Conservation (phyloP, 192 early-diverging fungal species). For the Entomortierella chlamydospora region DNA sequence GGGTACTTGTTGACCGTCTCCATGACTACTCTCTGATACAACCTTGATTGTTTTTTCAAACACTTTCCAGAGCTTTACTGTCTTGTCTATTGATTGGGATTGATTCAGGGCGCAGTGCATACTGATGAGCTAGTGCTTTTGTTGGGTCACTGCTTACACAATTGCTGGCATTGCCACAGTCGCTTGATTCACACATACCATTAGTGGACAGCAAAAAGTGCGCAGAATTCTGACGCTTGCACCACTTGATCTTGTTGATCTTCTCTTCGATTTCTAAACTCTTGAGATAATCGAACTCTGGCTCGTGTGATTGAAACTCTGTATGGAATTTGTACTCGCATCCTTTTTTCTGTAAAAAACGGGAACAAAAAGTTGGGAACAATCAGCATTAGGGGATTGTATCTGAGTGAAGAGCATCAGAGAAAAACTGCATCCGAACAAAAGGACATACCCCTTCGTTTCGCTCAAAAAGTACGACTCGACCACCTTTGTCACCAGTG, state of each 20-base stretch:
- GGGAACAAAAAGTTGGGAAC: neutral
- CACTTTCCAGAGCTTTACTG: constrained; percentile 99
- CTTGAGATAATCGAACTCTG: constrained; percentile 99
- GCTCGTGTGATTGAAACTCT: constrained; percentile 99
- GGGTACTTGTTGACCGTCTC: constrained; percentile 64
- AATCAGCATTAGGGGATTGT: neutral
- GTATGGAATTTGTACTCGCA: constrained; percentile 99
- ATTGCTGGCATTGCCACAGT: neutral
- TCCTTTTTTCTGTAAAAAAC: constrained; percentile 89
- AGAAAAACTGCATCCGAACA: neutral
- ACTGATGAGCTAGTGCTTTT: neutral
- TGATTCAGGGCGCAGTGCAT: neutral
- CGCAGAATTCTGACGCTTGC: constrained; percentile 93
- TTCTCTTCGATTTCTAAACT: constrained; percentile 99
- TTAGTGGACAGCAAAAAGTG: constrained; percentile 98
- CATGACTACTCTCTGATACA: constrained; percentile 91
- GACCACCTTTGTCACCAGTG: constrained; percentile 97
- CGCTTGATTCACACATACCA: constrained; percentile 59
- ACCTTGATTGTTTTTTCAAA: constrained; percentile 98
- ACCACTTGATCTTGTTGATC: constrained; percentile 99
- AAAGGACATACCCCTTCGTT: constrained; percentile 89
- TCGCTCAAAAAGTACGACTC: constrained; percentile 98
- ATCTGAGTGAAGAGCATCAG: no score
- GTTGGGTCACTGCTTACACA: neutral
- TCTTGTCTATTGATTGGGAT: constrained; percentile 81